Evolutionary conservation across 2,329 filamentous ascomycete genomes (phyloP).

Genomic region (Fusarium keratoplasticum): DNA sequence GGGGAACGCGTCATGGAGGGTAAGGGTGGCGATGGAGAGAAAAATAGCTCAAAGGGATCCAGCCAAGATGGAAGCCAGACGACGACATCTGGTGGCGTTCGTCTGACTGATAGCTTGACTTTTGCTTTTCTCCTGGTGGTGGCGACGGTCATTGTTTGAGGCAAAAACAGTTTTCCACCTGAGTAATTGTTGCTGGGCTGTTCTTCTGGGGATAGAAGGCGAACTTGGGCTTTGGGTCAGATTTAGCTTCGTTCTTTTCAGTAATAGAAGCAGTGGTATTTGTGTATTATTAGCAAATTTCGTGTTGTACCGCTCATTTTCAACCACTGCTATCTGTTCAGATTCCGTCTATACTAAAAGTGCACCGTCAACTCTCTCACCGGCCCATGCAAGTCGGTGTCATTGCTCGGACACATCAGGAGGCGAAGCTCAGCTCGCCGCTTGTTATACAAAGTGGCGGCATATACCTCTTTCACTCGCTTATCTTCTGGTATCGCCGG

Average conservation of each 20-base stretch:
- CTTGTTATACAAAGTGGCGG: neutral
- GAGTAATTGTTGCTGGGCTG: neutral
- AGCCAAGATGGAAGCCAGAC: neutral
- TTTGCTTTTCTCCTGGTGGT: neutral
- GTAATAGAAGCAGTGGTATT: neutral
- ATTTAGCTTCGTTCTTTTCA: neutral
- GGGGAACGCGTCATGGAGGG: neutral
- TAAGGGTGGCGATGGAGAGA: neutral
- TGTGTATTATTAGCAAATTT: neutral
- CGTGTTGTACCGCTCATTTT: neutral
- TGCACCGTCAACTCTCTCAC: neutral
- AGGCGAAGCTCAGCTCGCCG: neutral
- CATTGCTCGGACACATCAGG: neutral
- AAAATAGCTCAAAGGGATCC: neutral
- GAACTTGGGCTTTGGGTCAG: neutral
- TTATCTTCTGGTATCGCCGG: neutral
- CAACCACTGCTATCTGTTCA: neutral
- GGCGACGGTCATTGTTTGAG: neutral
- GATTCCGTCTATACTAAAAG: neutral
- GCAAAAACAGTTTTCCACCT: neutral
- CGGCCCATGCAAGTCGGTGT: neutral
- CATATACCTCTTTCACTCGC: slow-evolving; percentile 1
- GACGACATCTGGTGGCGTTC: neutral
- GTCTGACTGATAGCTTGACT: neutral
- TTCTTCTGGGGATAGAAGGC: neutral